Evolutionary conservation across 2,329 filamentous ascomycete species (phyloP).

Genomic region (Aureobasidium sp.): DNA sequence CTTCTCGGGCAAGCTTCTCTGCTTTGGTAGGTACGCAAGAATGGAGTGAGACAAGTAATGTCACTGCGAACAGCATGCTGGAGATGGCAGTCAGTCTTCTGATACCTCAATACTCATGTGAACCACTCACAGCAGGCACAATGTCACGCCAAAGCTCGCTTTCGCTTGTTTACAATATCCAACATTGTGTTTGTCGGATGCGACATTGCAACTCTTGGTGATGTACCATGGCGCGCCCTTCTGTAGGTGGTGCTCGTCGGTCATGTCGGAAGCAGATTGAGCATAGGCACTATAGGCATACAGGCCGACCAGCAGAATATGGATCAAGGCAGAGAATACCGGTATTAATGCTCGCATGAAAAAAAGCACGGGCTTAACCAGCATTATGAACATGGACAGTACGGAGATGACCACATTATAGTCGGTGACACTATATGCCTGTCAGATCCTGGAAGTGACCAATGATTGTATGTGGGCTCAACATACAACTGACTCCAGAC

Average conservation of each 20-base stretch:
- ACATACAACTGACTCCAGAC: constrained; percentile 69
- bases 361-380: constrained; percentile 61
- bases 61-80: constrained; percentile 55
- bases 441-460: background rate
- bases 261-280: constrained; percentile 66
- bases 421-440: constrained; percentile 54
- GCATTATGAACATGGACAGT: constrained; percentile 66
- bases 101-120: constrained; percentile 9
- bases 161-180: constrained; percentile 62
- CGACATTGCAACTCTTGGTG: constrained; percentile 59
- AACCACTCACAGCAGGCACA: constrained; percentile 59
- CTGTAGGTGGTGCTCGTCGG: constrained; percentile 56
- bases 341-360: constrained; percentile 66
- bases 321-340: constrained; percentile 53
- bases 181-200: constrained; percentile 36
- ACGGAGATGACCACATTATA: constrained; percentile 73
- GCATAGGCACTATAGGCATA: constrained; percentile 62
- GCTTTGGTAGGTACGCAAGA: constrained; percentile 41
- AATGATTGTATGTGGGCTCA: background rate
- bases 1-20: constrained; percentile 26
- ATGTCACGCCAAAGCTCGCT: constrained; percentile 55
- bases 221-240: constrained; percentile 67
- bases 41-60: constrained; percentile 54
- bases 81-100: background rate
- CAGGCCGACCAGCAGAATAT: constrained; percentile 51